Evolutionary conservation across 108 stramenopile species (phyloP).

Genomic region (Discostella stelligeroides): DNA sequence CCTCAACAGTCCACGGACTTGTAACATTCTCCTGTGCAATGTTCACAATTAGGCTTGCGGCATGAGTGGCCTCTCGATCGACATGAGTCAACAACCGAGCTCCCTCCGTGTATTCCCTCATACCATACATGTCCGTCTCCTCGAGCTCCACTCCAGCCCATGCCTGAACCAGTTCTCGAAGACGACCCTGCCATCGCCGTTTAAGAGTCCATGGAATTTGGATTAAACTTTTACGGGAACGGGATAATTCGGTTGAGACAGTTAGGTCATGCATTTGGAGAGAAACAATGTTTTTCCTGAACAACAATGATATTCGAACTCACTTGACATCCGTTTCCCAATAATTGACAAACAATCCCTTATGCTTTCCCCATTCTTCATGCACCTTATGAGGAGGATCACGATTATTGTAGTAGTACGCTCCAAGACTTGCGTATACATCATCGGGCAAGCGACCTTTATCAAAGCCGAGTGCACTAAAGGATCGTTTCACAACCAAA

Average conservation of each 20-base stretch:
- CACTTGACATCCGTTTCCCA: slow-evolving; percentile 81
- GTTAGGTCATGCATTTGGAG: background rate
- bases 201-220: slow-evolving; percentile 76
- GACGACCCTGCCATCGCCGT: slow-evolving; percentile 61
- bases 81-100: slow-evolving; percentile 87
- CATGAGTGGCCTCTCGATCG: slow-evolving; percentile 84
- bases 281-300: background rate
- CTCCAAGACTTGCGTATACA: slow-evolving; percentile 71
- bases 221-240: slow-evolving; percentile 8
- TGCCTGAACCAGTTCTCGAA: slow-evolving; percentile 65
- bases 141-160: slow-evolving; percentile 85
- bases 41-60: slow-evolving; percentile 88
- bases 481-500: slow-evolving; percentile 52
- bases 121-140: slow-evolving; percentile 89
- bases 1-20: slow-evolving; percentile 80
- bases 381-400: slow-evolving; percentile 39
- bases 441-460: slow-evolving; percentile 67
- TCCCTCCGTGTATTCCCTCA: slow-evolving; percentile 84
- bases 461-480: slow-evolving; percentile 57
- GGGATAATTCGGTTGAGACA: background rate
- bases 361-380: slow-evolving; percentile 73
- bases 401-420: slow-evolving; percentile 81
- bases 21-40: slow-evolving; percentile 79
- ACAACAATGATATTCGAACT: slow-evolving; percentile 2
- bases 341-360: slow-evolving; percentile 86